Evolutionary conservation across 2,329 filamentous ascomycete species (phyloP).

Genomic region (Leptographium flavum): DNA sequence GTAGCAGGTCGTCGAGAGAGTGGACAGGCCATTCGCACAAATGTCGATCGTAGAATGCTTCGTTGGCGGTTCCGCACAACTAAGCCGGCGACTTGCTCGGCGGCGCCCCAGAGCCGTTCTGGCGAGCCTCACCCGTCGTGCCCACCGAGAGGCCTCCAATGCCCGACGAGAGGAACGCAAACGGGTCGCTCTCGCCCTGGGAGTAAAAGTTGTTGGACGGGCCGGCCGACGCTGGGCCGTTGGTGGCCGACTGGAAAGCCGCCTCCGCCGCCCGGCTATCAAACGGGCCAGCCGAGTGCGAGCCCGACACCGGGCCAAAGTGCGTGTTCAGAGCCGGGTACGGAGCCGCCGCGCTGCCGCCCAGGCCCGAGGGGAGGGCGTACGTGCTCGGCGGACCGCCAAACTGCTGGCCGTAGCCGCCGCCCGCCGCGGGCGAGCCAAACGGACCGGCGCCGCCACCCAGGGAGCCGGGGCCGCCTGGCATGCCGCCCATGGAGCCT

Average conservation of each 20-base stretch:
- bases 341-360: conserved; percentile 59
- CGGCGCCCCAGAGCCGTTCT: conserved; percentile 44
- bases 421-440: conserved; percentile 32
- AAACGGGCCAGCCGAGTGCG: conserved; percentile 75
- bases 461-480: conserved; percentile 57
- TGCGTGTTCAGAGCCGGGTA: conserved; percentile 77
- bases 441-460: conserved; percentile 56
- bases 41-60: too few relatives aligned
- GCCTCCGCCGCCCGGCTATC: conserved; percentile 89
- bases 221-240: conserved; percentile 63
- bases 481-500: conserved; percentile 72
- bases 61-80: conserved; percentile 7
- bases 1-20: neutral
- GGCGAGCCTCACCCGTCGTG: conserved; percentile 41
- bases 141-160: conserved; percentile 61
- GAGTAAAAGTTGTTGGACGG: conserved; percentile 59
- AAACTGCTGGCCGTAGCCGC: conserved; percentile 64
- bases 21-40: too few relatives aligned
- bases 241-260: conserved; percentile 80
- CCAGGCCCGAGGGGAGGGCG: conserved; percentile 72
- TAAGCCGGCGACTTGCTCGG: conserved; percentile 47
- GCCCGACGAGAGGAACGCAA: conserved; percentile 63
- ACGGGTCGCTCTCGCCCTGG: conserved; percentile 57
- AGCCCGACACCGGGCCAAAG: conserved; percentile 60
- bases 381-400: conserved; percentile 81